phyloP scores from a whole-genome alignment of 1,139 yeast genomes.

The Saccharomyces uvarum region DNA sequence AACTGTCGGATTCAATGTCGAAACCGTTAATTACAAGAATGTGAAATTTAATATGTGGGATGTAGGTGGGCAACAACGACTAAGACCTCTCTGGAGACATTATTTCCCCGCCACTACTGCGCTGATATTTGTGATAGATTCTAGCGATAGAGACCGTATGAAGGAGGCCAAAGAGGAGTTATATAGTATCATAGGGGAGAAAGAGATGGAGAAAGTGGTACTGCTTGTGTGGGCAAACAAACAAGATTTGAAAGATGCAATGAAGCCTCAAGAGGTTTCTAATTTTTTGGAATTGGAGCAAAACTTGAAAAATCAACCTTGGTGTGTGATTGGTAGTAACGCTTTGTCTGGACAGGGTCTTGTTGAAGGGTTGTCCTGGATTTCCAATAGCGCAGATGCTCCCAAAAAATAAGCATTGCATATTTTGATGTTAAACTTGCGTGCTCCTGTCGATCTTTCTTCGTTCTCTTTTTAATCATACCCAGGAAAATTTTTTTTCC shows the following conservation, averaged over 20 bases:
- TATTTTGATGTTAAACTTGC: background rate
- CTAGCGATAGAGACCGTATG: conserved; percentile 63
- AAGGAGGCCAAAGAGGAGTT: conserved; percentile 75
- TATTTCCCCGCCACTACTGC: conserved; percentile 92
- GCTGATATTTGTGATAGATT: conserved; percentile 84
- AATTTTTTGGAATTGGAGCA: conserved; percentile 48
- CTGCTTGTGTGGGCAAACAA: conserved; percentile 84
- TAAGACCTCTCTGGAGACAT: conserved; percentile 90
- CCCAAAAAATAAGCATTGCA: conserved; percentile 26
- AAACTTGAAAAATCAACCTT: conserved; percentile 49
- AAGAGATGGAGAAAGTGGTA: conserved; percentile 73
- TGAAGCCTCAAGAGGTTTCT: conserved; percentile 59
- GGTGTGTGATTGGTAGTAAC: conserved; percentile 72
- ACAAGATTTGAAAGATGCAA: conserved; percentile 65
- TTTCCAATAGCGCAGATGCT: conserved; percentile 46
- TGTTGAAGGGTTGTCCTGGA: conserved; percentile 69
- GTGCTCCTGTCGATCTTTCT: background rate
- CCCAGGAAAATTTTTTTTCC: background rate
- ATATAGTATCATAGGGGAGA: conserved; percentile 56
- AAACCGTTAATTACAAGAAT: conserved; percentile 81
- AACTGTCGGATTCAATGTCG: conserved; percentile 91
- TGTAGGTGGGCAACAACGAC: conserved; percentile 91
- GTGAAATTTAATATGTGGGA: conserved; percentile 94
- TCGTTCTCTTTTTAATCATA: background rate
- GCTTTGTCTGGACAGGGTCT: conserved; percentile 72